A percentile compares a stretch with the other conserved stretches of the same genome.
Conservation (phyloP, 345 rosid genomes). For the Balakata baccata region DNA sequence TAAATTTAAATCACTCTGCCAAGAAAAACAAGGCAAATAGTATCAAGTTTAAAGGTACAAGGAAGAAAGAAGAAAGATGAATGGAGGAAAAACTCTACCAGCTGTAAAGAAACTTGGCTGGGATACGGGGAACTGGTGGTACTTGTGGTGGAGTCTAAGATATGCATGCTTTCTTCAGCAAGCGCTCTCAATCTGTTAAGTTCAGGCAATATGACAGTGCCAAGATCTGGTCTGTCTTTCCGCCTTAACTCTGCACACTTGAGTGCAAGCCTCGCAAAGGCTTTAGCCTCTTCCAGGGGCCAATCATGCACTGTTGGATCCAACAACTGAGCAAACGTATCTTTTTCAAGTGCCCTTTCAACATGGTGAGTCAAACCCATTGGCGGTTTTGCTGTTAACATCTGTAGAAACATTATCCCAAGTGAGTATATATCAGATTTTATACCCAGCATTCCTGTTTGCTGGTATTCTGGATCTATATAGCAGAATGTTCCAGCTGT, state of each 20-base stretch:
- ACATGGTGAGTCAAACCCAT: slow-evolving; percentile 81
- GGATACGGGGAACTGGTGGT: slow-evolving; percentile 24
- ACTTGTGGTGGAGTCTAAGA: slow-evolving; percentile 24
- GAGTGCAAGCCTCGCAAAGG: slow-evolving; percentile 58
- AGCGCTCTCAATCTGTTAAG: slow-evolving; percentile 57
- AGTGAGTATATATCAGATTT: slow-evolving; percentile 81
- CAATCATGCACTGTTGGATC: slow-evolving; percentile 68
- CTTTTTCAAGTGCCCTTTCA: slow-evolving; percentile 57
- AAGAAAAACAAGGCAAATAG: neutral
- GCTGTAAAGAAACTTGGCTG: slow-evolving; percentile 37
- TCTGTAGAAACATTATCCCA: slow-evolving; percentile 73
- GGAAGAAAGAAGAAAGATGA: neutral
- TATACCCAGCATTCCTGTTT: slow-evolving; percentile 80
- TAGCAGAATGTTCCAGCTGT: slow-evolving; percentile 92
- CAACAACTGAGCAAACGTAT: slow-evolving; percentile 46
- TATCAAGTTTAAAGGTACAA: neutral
- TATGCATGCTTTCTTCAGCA: slow-evolving; percentile 49
- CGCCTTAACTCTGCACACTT: slow-evolving; percentile 71
- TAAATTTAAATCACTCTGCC: neutral
- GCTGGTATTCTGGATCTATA: slow-evolving; percentile 92
- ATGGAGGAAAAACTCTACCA: slow-evolving; percentile 24
- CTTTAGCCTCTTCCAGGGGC: slow-evolving; percentile 72
- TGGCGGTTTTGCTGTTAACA: slow-evolving; percentile 66
- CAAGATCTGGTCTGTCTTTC: slow-evolving; percentile 83
- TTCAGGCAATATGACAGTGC: slow-evolving; percentile 59